phyloP scores from a whole-genome alignment of 1,284 basidiomycete genomes.

The Leccinum subfulvum region DNA sequence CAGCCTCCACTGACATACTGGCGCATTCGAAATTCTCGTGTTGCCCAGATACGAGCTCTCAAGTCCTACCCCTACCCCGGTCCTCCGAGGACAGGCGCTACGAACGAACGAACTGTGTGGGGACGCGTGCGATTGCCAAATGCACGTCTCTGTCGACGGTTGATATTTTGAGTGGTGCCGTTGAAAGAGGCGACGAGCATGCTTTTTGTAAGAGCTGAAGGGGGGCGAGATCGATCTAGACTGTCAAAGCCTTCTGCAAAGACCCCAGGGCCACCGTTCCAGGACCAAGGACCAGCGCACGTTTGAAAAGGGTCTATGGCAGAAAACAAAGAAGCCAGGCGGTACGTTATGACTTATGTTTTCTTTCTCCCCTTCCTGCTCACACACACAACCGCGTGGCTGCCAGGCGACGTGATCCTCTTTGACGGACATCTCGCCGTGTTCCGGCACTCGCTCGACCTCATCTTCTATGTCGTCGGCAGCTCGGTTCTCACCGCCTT shows the following conservation, averaged over 20 bases:
- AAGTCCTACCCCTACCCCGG: no score
- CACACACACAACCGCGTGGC: conserved; percentile 4
- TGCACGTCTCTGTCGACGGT: no score
- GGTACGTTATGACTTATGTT: conserved; percentile 50
- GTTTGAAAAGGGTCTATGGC: conserved; percentile 94
- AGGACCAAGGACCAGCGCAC: conserved; percentile 83
- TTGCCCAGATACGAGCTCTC: no score
- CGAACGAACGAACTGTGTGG: no score
- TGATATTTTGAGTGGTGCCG: no score
- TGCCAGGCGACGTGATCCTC: conserved; percentile 88
- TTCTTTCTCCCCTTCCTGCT: background rate
- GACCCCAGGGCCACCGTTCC: conserved; percentile 70
- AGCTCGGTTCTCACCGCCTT: conserved; percentile 80
- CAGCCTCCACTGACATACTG: no score
- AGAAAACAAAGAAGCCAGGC: conserved; percentile 91
- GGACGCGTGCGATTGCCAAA: no score
- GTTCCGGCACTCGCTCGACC: conserved; percentile 92
- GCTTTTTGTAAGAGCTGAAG: conserved; percentile 15
- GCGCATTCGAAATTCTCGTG: no score
- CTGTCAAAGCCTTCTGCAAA: background rate
- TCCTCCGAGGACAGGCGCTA: no score
- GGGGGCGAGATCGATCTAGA: conserved; percentile 17
- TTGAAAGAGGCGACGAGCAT: background rate
- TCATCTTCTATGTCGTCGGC: conserved; percentile 94
- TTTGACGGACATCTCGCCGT: conserved; percentile 91